phyloP scores from a whole-genome alignment of 176 grass and related monocot genomes.

The Oropetium thomaeum region DNA sequence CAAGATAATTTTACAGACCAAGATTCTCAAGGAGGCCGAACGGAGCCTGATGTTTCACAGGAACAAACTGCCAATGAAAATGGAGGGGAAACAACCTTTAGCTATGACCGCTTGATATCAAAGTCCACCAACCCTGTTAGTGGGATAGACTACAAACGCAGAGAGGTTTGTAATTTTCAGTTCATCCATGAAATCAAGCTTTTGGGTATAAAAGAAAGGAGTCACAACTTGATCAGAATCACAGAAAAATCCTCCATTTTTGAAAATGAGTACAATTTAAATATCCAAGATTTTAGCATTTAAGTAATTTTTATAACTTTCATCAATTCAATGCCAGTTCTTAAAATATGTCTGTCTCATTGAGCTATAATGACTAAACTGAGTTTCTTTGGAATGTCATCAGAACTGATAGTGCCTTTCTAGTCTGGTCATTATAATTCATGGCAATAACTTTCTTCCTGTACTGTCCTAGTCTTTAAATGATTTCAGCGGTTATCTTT shows the following conservation, averaged over 20 bases:
- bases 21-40: slow-evolving; percentile 48
- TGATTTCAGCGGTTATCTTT: slow-evolving; percentile 23
- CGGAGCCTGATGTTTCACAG: slow-evolving; percentile 50
- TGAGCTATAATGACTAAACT: neutral
- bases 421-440: neutral
- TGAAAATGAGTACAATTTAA: no score
- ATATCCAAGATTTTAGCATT: neutral
- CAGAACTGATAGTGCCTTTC: neutral
- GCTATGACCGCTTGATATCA: slow-evolving; percentile 80
- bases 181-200: neutral
- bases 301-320: neutral
- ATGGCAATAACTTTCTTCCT: neutral
- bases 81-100: slow-evolving; percentile 68
- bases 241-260: neutral
- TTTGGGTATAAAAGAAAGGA: neutral
- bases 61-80: slow-evolving; percentile 65
- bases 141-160: slow-evolving; percentile 83
- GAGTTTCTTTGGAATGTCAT: neutral
- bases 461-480: neutral
- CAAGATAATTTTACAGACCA: slow-evolving; percentile 46
- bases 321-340: neutral
- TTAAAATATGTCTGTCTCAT: neutral
- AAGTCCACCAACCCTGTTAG: slow-evolving; percentile 74
- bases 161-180: slow-evolving; percentile 69
- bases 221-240: neutral